Base-by-base conservation (phyloP, 768 basidiomycete species). In the Lactarius akahatsu region DNA sequence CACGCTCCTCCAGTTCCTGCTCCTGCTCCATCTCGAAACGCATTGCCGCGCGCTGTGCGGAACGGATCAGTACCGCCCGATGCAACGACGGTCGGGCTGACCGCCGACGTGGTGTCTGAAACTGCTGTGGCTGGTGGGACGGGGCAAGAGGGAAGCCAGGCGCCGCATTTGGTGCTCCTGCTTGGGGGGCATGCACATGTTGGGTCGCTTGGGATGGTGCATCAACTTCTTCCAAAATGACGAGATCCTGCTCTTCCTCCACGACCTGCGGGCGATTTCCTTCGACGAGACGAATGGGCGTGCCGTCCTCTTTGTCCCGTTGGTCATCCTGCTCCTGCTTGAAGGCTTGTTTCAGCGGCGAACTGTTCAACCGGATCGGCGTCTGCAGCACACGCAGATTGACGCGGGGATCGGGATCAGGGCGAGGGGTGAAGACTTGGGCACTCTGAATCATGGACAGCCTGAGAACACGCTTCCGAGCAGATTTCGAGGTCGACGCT, bases 381-480 rank as follows among this genome's bases (percentile, higher is more conserved):
- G 81, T 85, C 72, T 86, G 83, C 4, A 91, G 79, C 38, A 89
- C 78, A 9, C 83, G 80, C 1, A 91, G 80, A 67, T 90, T 90
- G 73, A 86, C 86, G 36, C 79, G 76, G 2, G 88, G 86, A 71
- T 88, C 81, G 3, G 76, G 74, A 41, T 83, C 85, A 0, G 86
- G 87, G 4, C 83, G 76, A 1, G 89, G 90, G 1, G 85, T 84
- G 75, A 91, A 90, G 5, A 92, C 88, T 70, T 90, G 84, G 0
- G 88, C 88, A 62, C 85, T 85, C 30, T 85, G 80, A 40, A 92
- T 90, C 87, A 92, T 89, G 2, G 88, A 89, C 66, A 92, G 81
- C 34, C 90, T 84, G 2, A 88, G 80, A 2, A 83, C 80, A 26
- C 80, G 79, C 28, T 74, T 72, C 26, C 72, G 77, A 61, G 72